A percentile compares a stretch with the other conserved stretches of the same genome.
Evolutionary conservation across 2,329 filamentous ascomycete genomes (phyloP).

Genomic region (Stemphylium beticola): DNA sequence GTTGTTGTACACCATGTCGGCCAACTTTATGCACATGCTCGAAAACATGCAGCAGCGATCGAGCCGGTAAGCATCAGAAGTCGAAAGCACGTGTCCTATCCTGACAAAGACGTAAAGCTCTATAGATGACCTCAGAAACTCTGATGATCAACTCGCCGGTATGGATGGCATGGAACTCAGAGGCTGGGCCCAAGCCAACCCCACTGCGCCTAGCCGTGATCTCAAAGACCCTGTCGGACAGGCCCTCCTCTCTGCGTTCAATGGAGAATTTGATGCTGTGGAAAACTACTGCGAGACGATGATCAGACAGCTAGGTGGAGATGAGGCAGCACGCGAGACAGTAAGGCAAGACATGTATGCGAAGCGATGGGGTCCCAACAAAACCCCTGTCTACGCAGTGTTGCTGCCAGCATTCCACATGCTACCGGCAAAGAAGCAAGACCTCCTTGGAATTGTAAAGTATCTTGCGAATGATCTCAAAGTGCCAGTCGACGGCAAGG

Average conservation of each 20-base stretch:
- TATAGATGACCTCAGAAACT: constrained; percentile 14
- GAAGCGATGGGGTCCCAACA: constrained; percentile 20
- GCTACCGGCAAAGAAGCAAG: constrained; percentile 3
- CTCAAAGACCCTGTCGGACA: constrained; percentile 18
- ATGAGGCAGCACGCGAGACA: constrained; percentile 9
- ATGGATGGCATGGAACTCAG: constrained; percentile 25
- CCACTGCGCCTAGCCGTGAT: constrained; percentile 17
- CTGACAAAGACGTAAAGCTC: constrained; percentile 5
- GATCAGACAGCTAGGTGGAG: constrained; percentile 7
- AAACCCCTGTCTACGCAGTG: constrained; percentile 17
- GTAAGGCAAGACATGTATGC: constrained; percentile 15
- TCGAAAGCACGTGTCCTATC: not conserved
- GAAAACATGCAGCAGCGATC: constrained; percentile 21
- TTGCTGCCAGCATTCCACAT: constrained; percentile 14
- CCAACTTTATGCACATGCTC: constrained; percentile 20
- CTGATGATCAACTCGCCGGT: constrained; percentile 16
- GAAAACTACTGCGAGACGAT: constrained; percentile 7
- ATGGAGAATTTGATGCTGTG: constrained; percentile 3
- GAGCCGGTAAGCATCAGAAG: not conserved
- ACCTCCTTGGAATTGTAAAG: constrained; percentile 10
- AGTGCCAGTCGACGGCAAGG: constrained; percentile 20
- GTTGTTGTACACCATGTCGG: constrained; percentile 12
- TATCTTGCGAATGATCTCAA: constrained; percentile 17
- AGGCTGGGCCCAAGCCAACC: constrained; percentile 13
- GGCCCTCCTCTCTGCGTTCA: constrained; percentile 9